phyloP scores from a whole-genome alignment of 352 stramenopile species.

The Phytophthora boehmeriae region DNA sequence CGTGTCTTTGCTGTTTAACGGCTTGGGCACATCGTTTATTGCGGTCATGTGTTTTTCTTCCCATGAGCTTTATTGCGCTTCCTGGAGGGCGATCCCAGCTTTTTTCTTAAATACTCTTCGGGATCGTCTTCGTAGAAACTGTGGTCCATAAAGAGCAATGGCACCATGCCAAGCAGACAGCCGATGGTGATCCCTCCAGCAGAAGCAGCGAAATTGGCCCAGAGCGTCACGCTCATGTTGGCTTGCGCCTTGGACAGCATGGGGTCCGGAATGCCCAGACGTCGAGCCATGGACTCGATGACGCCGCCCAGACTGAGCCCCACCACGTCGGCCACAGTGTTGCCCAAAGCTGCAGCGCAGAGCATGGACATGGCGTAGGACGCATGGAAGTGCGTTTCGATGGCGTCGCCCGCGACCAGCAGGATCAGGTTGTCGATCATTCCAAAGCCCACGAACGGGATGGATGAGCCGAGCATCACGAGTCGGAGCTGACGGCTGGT shows the following conservation, averaged over 20 bases:
- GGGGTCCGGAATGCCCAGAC: conserved; percentile 69
- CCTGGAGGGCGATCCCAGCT: too few species aligned
- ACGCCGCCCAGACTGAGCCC: conserved; percentile 93
- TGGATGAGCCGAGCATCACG: conserved; percentile 79
- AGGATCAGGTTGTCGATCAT: conserved; percentile 90
- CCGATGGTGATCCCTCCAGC: conserved; percentile 86
- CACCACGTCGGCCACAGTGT: conserved; percentile 94
- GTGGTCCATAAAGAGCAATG: conserved; percentile 88
- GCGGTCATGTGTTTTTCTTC: conserved; percentile 8
- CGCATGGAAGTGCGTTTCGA: conserved; percentile 95
- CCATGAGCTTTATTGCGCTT: background rate
- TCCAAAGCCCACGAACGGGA: conserved; percentile 86
- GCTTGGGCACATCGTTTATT: background rate
- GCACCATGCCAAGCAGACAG: conserved; percentile 92
- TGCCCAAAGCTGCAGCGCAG: conserved; percentile 93
- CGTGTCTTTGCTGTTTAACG: conserved; percentile 29
- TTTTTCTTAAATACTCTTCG: conserved; percentile 18
- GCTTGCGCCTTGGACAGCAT: conserved; percentile 79
- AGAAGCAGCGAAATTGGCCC: conserved; percentile 78
- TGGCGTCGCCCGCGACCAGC: conserved; percentile 92
- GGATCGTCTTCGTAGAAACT: conserved; percentile 62
- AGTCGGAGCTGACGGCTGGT: conserved; percentile 72
- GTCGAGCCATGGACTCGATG: conserved; percentile 84
- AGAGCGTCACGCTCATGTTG: conserved; percentile 76
- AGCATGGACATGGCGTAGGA: conserved; percentile 95